Conservation (phyloP, 2,329 filamentous ascomycete species). For the Sarocladium kiliense region DNA sequence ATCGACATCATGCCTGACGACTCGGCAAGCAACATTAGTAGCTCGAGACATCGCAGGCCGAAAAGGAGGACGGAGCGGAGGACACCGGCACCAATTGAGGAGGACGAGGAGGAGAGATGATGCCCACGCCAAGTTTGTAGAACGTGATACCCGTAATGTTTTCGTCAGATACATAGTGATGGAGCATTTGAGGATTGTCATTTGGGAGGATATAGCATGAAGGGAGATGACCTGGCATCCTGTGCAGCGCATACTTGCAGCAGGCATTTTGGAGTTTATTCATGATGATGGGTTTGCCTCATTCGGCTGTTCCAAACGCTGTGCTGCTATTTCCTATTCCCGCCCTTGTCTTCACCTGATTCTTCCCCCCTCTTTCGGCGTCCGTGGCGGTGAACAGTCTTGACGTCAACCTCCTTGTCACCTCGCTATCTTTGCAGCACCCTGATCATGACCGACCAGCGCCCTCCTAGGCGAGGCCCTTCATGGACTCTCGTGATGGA, state of each 20-base stretch:
- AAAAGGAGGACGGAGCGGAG: slow-evolving; percentile 64
- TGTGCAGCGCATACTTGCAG: neutral
- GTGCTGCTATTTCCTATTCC: no score
- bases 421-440: no score
- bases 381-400: no score
- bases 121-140: neutral
- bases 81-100: slow-evolving; percentile 68
- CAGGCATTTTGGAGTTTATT: neutral
- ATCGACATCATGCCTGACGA: slow-evolving; percentile 69
- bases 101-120: slow-evolving; percentile 60
- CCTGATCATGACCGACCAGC: no score
- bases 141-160: neutral
- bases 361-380: no score
- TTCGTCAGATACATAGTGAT: neutral
- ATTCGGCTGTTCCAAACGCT: neutral
- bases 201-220: neutral
- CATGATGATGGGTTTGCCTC: neutral
- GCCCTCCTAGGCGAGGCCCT: no score
- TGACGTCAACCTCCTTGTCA: no score
- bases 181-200: neutral
- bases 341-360: no score
- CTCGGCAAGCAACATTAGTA: slow-evolving; percentile 74
- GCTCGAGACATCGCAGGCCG: slow-evolving; percentile 60
- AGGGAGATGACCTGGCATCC: neutral
- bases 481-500: no score